phyloP scores from a whole-genome alignment of 2,329 filamentous ascomycete genomes.

The Davidsoniella eucalypti region DNA sequence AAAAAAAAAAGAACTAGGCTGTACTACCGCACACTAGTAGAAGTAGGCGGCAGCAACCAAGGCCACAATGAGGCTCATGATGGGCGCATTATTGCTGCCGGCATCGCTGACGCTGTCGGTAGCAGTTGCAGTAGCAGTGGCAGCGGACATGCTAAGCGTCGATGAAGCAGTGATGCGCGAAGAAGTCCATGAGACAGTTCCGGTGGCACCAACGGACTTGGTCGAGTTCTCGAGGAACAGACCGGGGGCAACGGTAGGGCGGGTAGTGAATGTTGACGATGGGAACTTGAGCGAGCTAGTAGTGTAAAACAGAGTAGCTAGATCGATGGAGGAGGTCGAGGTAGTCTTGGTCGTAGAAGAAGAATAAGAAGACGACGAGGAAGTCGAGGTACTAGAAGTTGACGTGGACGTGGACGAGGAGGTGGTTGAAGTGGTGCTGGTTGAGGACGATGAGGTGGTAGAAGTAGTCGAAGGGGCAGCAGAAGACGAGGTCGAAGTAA shows the following conservation, averaged over 20 bases:
- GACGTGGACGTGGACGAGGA: slow-evolving; percentile 17
- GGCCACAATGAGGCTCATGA: slow-evolving; percentile 38
- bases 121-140: slow-evolving; percentile 1
- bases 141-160: not conserved
- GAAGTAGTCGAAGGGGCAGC: slow-evolving; percentile 13
- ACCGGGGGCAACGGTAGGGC: slow-evolving; percentile 24
- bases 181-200: slow-evolving; percentile 3
- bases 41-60: slow-evolving; percentile 36
- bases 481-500: slow-evolving; percentile 12
- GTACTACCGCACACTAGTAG: slow-evolving; percentile 21
- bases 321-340: slow-evolving; percentile 11
- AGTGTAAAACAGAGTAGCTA: not conserved
- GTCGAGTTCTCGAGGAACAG: slow-evolving; percentile 39
- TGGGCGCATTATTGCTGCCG: slow-evolving; percentile 29
- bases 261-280: slow-evolving; percentile 13
- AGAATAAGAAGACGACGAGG: slow-evolving; percentile 6
- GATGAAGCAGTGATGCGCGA: slow-evolving; percentile 3
- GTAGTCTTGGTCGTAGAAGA: slow-evolving; percentile 1
- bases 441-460: slow-evolving; percentile 15
- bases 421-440: slow-evolving; percentile 13
- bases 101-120: slow-evolving; percentile 21
- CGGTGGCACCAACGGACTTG: slow-evolving; percentile 13
- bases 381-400: slow-evolving; percentile 9
- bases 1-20: not conserved
- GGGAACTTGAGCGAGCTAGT: slow-evolving; percentile 13